phyloP scores from a whole-genome alignment of 2,329 filamentous ascomycete species.

The Aspergillus tamarii region DNA sequence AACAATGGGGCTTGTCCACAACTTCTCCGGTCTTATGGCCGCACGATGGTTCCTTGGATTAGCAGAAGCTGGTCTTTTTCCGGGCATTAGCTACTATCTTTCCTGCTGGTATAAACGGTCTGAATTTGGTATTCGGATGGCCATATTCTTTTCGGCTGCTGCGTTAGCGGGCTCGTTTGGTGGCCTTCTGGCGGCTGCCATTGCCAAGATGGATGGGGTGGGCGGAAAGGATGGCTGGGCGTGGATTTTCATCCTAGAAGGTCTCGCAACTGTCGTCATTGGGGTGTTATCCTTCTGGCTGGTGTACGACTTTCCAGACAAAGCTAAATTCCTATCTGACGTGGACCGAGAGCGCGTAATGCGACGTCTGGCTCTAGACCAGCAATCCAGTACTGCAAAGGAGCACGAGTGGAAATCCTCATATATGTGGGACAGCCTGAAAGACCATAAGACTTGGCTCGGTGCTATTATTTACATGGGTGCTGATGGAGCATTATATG shows the following conservation, averaged over 20 bases:
- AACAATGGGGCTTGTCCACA: slow-evolving; percentile 56
- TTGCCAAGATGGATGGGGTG: slow-evolving; percentile 10
- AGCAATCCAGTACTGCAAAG: slow-evolving; percentile 73
- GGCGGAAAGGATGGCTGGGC: slow-evolving; percentile 10
- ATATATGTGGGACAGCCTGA: slow-evolving; percentile 72
- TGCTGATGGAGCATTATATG: slow-evolving; percentile 64
- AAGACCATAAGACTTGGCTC: slow-evolving; percentile 82
- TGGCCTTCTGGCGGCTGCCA: slow-evolving; percentile 15
- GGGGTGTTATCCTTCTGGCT: slow-evolving; percentile 15
- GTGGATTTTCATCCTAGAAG: slow-evolving; percentile 21
- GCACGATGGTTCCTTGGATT: slow-evolving; percentile 54
- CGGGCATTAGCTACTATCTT: slow-evolving; percentile 15
- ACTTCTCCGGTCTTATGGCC: slow-evolving; percentile 54
- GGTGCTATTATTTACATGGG: slow-evolving; percentile 81
- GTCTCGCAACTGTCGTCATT: slow-evolving; percentile 12
- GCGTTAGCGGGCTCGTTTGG: slow-evolving; percentile 19
- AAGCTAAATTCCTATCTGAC: slow-evolving; percentile 15
- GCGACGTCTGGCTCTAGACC: slow-evolving; percentile 13
- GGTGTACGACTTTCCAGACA: slow-evolving; percentile 20
- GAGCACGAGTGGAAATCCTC: slow-evolving; percentile 70
- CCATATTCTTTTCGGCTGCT: slow-evolving; percentile 20
- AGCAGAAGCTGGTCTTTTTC: slow-evolving; percentile 41
- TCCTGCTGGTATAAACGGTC: slow-evolving; percentile 16
- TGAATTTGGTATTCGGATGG: slow-evolving; percentile 19
- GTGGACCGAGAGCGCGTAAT: slow-evolving; percentile 11